A percentile compares a stretch with the other conserved stretches of the same genome.
phyloP scores from a whole-genome alignment of 306 rosid species.

The Quercus suber region DNA sequence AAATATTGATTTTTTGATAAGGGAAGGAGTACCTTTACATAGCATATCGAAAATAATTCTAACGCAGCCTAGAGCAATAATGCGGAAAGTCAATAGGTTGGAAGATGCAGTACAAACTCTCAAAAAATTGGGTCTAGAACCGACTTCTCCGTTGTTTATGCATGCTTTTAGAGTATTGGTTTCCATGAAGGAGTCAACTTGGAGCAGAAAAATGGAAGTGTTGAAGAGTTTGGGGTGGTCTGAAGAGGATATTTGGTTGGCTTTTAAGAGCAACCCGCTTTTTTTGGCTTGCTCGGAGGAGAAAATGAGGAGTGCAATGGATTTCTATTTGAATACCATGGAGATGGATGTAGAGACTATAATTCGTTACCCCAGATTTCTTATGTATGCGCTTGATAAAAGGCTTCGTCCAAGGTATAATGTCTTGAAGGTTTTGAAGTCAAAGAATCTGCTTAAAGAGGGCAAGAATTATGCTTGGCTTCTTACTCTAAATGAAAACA shows the following conservation, averaged over 20 bases:
- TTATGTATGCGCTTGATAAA: not conserved
- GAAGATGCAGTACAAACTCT: not conserved
- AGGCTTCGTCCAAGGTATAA: constrained; percentile 13
- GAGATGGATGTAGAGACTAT: constrained; percentile 1
- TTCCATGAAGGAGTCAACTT: constrained; percentile 13
- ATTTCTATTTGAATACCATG: constrained; percentile 20
- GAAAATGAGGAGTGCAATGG: constrained; percentile 5
- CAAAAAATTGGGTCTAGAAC: constrained; percentile 11
- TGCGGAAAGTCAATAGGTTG: constrained; percentile 9
- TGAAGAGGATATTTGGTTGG: constrained; percentile 1
- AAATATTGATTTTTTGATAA: constrained; percentile 2
- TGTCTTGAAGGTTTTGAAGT: constrained; percentile 15
- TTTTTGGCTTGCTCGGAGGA: constrained; percentile 21
- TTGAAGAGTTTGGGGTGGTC: constrained; percentile 29
- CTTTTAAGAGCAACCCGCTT: not conserved
- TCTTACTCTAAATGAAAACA: not conserved
- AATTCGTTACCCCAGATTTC: constrained; percentile 1
- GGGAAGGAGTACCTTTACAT: constrained; percentile 10
- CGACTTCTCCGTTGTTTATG: not conserved
- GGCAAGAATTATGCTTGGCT: not conserved
- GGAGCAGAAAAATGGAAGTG: constrained; percentile 11
- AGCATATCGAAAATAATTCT: not conserved
- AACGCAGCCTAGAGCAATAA: not conserved
- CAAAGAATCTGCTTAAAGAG: not conserved
- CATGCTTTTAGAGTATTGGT: not conserved